These are phyloP conservation scores for Thymus quinquecostatus DNA, from an alignment of 257 asterid species.

Conservation along the genomic window DNA sequence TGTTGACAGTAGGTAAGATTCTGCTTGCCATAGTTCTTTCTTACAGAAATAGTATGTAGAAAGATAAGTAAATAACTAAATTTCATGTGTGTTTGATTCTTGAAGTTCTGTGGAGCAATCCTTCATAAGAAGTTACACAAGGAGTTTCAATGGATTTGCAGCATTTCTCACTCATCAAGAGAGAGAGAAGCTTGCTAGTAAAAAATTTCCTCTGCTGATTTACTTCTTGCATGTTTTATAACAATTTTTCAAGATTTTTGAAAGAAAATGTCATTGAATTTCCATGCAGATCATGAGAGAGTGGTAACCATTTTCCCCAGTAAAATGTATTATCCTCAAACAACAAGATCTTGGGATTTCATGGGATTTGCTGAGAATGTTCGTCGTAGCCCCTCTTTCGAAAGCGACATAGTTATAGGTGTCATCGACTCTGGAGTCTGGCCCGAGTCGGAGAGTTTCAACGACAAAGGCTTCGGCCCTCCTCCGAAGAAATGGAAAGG, in stretches of 20 bases:
- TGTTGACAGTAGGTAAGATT: slow-evolving; percentile 26
- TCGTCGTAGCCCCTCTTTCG: slow-evolving; percentile 27
- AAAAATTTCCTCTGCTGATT: background rate
- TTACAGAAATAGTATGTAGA: background rate
- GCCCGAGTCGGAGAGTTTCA: slow-evolving; percentile 50
- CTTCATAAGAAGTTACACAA: slow-evolving; percentile 38
- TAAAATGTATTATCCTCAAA: slow-evolving; percentile 33
- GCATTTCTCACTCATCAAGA: slow-evolving; percentile 42
- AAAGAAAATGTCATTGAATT: no score
- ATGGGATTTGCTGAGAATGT: slow-evolving; percentile 32
- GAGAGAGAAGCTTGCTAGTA: slow-evolving; percentile 39
- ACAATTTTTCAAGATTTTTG: background rate
- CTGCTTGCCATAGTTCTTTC: background rate
- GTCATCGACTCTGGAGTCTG: slow-evolving; percentile 48
- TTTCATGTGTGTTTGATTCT: background rate
- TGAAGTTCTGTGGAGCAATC: background rate
- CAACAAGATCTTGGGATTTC: slow-evolving; percentile 60
- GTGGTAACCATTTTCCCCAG: slow-evolving; percentile 41
- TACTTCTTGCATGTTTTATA: background rate
- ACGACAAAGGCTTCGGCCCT: slow-evolving; percentile 40
- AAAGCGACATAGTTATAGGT: slow-evolving; percentile 49
- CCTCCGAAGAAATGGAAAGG: slow-evolving; percentile 56
- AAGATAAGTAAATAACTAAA: background rate
- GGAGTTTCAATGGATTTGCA: slow-evolving; percentile 49
- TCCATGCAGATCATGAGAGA: slow-evolving; percentile 32